These are phyloP conservation scores for Dissophora ornata DNA, from an alignment of 192 early-diverging fungal species.

Conservation along the genomic window DNA sequence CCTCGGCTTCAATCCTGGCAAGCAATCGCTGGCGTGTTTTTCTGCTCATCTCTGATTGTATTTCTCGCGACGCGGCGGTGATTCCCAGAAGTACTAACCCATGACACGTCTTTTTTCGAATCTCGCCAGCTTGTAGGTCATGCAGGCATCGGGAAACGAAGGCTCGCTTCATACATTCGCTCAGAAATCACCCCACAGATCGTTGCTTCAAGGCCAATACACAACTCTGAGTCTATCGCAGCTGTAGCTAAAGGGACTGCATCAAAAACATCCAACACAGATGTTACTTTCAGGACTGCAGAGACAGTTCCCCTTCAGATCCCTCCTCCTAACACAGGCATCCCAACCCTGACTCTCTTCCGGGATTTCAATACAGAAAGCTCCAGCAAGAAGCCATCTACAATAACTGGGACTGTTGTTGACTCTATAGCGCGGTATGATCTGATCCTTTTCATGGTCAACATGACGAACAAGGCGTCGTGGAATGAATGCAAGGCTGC, in stretches of 20 bases:
- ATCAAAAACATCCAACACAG: conserved; percentile 9
- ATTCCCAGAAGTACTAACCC: too few relatives aligned
- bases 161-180: conserved; percentile 35
- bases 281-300: conserved; percentile 36
- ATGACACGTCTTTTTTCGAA: too few relatives aligned
- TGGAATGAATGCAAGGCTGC: conserved; percentile 31
- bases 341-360: conserved; percentile 1
- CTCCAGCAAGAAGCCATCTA: background rate
- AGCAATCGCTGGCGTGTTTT: background rate
- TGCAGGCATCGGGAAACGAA: conserved; percentile 48
- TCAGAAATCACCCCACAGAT: conserved; percentile 10
- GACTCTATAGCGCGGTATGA: conserved; percentile 31
- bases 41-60: too few relatives aligned
- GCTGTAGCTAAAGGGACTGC: background rate
- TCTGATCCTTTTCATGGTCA: conserved; percentile 45
- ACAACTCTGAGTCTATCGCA: too few relatives aligned
- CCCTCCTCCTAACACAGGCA: background rate
- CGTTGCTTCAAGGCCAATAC: background rate
- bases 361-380: background rate
- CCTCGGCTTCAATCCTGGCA: conserved; percentile 32
- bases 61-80: too few relatives aligned
- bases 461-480: conserved; percentile 28
- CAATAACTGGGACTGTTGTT: conserved; percentile 9
- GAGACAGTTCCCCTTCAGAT: conserved; percentile 14
- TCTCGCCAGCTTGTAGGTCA: conserved; percentile 33